These are phyloP conservation scores for Lichtheimia ramosa DNA, from an alignment of 371 early-diverging fungal species.

Conservation along the genomic window DNA sequence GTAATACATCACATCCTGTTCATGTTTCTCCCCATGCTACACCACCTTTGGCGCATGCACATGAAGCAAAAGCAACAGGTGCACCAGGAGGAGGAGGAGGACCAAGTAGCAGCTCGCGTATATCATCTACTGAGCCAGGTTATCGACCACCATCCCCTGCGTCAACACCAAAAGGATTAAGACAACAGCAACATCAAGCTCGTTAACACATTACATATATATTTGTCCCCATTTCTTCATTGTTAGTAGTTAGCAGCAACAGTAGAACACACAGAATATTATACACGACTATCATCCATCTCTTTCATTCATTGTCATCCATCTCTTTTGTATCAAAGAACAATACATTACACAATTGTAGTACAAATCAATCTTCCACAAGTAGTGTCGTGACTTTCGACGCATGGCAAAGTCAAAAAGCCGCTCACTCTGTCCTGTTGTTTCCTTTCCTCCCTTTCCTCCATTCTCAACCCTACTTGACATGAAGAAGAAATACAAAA, in stretches of 20 bases:
- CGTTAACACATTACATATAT: too few species aligned
- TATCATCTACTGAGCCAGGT: conserved; percentile 5
- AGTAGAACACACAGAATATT: too few species aligned
- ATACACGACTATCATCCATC: neutral
- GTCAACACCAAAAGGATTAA: conserved; percentile 34
- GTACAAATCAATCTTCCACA: too few species aligned
- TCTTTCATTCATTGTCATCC: neutral
- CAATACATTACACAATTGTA: too few species aligned
- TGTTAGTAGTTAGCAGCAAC: neutral
- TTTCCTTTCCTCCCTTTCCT: too few species aligned
- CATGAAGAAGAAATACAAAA: conserved; percentile 89
- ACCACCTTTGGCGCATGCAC: conserved; percentile 18
- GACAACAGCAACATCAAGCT: neutral
- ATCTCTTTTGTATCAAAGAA: too few species aligned
- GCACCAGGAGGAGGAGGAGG: conserved; percentile 1
- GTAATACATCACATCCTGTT: neutral
- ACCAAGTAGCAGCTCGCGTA: neutral
- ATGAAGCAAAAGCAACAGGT: conserved; percentile 9
- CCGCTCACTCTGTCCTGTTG: too few species aligned
- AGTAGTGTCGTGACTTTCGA: too few species aligned
- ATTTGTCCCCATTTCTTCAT: neutral
- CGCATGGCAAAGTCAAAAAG: too few species aligned
- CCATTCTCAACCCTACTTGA: too few species aligned
- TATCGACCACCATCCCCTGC: conserved; percentile 49
- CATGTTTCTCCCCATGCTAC: conserved; percentile 25